Base-by-base conservation (phyloP, 129 eudicot genomes). In the Flaveria bidentis region DNA sequence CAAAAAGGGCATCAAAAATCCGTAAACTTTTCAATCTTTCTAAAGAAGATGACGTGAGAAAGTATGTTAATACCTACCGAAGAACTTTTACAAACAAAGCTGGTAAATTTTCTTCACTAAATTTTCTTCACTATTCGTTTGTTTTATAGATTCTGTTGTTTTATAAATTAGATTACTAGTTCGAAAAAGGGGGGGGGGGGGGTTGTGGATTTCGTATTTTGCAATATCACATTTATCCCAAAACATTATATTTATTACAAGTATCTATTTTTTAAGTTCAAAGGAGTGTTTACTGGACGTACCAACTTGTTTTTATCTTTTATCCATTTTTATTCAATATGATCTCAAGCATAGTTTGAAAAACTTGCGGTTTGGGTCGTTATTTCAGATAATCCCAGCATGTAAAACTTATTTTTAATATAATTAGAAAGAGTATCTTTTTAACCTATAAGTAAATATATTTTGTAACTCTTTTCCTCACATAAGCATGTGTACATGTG, bases 1-100 rank as follows among this genome's bases (percentile, higher is more conserved):
- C 93, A 8, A 86, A 88, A 78, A 88, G 93, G 80, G 93, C 93
- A 36, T 88, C 93, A 1, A 88, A 88, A 78, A 88, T 88, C 74
- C 82, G 93, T 41, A 86, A 86, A 68, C 93, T 88, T 41, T 88
- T 88, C 67, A 88, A 88, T 73, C 93, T 88, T 67, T 71, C 83
- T 33, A 88, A 88, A 83, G 90, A 88, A 2, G 93, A 88, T 60
- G 93, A 88, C 82, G 93, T 86, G 1, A 71, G 93, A 67, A 88
- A 88, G 88, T 88, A 88, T 78, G 93, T 88, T 62, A 88, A 88
- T 67, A 88, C 93, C 2, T 88, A 88, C 80, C 85, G 93, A 41
- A 79, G 93, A 41, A 84, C 82, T 0, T 88, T 88, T 82, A 88
- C 88, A 23, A 84, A 76, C 84, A 88, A 88, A 42, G 58, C 83